These are phyloP conservation scores for Breviolum minutum DNA, from an alignment of 73 alveolate genomes.

Conservation along the genomic window DNA sequence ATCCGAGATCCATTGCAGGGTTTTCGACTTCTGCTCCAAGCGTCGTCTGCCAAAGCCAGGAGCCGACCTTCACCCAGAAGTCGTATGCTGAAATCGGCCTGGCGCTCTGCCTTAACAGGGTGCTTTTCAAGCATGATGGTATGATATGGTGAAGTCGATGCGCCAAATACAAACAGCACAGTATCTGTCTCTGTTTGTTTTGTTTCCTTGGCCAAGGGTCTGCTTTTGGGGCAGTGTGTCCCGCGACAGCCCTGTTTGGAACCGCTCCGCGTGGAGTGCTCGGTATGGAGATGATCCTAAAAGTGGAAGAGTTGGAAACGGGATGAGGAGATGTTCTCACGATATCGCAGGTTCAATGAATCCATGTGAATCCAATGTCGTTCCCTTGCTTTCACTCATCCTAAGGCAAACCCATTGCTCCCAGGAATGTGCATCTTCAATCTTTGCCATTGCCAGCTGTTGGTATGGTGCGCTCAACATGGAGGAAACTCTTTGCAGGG, in stretches of 20 bases:
- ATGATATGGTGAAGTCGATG: no score
- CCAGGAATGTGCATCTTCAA: no score
- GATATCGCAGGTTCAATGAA: neutral
- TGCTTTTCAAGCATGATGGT: no score
- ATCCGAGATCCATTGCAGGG: no score
- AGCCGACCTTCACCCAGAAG: neutral
- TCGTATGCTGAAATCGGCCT: conserved; percentile 20
- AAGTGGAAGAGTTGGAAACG: neutral
- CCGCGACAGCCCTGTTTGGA: neutral
- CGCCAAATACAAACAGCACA: no score
- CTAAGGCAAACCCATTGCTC: no score
- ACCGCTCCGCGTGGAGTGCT: conserved; percentile 27
- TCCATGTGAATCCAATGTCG: neutral
- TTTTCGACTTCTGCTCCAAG: no score
- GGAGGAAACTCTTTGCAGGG: neutral
- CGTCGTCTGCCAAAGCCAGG: no score
- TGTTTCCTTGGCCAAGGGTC: conserved; percentile 2
- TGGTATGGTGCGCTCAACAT: no score
- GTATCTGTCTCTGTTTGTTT: no score
- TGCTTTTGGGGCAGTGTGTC: neutral
- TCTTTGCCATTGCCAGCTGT: no score
- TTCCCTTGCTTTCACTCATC: no score
- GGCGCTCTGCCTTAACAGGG: neutral
- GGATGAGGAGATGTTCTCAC: neutral
- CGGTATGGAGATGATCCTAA: conserved; percentile 46